Evolutionary conservation across 2,329 filamentous ascomycete genomes (phyloP), one percentile per base, ranked within the genome.

Genomic region (Paradendryphiella salina): DNA sequence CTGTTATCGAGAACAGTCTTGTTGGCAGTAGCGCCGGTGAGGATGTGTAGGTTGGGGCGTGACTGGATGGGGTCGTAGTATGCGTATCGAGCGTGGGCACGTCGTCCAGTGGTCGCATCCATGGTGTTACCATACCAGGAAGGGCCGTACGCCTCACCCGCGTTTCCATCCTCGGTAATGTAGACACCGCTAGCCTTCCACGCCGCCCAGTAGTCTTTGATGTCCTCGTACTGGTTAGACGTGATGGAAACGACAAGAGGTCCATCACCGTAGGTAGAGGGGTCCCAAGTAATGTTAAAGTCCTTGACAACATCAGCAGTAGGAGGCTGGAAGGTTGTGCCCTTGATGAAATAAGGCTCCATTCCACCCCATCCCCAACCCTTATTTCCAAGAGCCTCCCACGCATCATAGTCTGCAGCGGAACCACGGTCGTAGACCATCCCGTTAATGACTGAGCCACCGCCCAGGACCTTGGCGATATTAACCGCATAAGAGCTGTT

Each of bases 361-460:
- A 80, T 58, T 10, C 73, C 73, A 31, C 80, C 69, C 80, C 80
- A 86, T 1, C 77, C 75, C 83, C 84, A 86, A 1, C 81, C 83
- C 0, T 68, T 53, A 60, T 85, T 86, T 1, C 83, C 83, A n/a
- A 86, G 67, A 33, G 74, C 69, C 45, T 77, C 78, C 83, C 83
- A 86, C 1, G 75, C 76, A 69, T 85, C 79, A 50, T 73, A 74
- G 43, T 73, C 71, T 18, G 56, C 67, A 18, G 63, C 56, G 23
- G 56, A 60, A 10, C 65, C 73, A 21, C 73, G 60, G 35, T 67
- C 65, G 43, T 71, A 74, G 11, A 67, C 60, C 70, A 75, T 72
- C 26, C 70, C 70, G 54, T 75, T 75, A 43, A 74, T 52, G 7
- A 62, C 56, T 6, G 64, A 66, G 2, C 65, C 65, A 26, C 65